Conservation (phyloP, 352 stramenopile genomes). For the Pythium diclinum region DNA sequence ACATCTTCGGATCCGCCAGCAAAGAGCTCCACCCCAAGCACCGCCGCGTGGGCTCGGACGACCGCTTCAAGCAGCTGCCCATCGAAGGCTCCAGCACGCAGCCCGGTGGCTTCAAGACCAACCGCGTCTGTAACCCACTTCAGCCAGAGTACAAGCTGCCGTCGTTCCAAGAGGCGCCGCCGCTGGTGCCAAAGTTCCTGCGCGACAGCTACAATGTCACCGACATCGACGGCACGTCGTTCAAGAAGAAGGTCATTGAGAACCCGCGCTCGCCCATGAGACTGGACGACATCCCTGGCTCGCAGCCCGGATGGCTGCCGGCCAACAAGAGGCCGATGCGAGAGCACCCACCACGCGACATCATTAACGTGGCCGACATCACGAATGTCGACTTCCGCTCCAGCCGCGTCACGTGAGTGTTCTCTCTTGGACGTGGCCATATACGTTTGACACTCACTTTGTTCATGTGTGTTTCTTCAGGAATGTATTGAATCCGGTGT, state of each 20-base stretch:
- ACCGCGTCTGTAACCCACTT: conserved; percentile 63
- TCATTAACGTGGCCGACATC: conserved; percentile 63
- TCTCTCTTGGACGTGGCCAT: neutral
- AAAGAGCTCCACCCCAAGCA: conserved; percentile 57
- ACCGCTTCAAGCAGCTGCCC: conserved; percentile 66
- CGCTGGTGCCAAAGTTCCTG: conserved; percentile 60
- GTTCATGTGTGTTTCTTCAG: conserved; percentile 24
- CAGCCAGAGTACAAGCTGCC: conserved; percentile 59
- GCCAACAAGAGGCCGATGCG: conserved; percentile 46
- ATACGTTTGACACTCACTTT: too few relatives aligned
- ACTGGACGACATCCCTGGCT: conserved; percentile 54
- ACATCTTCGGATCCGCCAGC: conserved; percentile 59
- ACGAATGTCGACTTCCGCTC: conserved; percentile 70
- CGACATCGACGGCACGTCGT: conserved; percentile 66
- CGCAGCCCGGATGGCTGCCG: conserved; percentile 54
- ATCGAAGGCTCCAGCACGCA: conserved; percentile 56
- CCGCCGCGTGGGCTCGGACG: conserved; percentile 44
- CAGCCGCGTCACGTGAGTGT: conserved; percentile 60
- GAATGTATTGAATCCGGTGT: conserved; percentile 72
- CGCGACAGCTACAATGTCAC: conserved; percentile 72
- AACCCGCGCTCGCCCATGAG: conserved; percentile 49
- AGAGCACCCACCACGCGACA: conserved; percentile 59
- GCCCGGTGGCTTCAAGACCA: conserved; percentile 55
- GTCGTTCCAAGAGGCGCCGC: conserved; percentile 40
- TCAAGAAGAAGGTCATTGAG: conserved; percentile 37